Evolutionary conservation across 2,329 filamentous ascomycete species (phyloP).

Genomic region (Trichoderma sp.): DNA sequence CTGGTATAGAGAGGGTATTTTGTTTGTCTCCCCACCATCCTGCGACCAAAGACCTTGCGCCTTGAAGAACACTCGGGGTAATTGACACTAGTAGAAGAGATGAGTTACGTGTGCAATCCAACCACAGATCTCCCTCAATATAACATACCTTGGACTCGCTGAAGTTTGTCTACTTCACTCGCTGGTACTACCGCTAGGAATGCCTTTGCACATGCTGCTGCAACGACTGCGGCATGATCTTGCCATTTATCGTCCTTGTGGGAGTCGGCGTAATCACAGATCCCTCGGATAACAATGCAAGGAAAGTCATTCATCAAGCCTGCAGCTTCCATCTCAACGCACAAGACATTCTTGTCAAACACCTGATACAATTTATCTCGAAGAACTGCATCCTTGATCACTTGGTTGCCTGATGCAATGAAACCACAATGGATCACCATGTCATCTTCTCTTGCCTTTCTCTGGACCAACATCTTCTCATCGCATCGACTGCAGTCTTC

Average conservation of each 20-base stretch:
- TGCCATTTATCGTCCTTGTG: conserved; percentile 42
- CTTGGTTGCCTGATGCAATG: conserved; percentile 35
- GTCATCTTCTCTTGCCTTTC: neutral
- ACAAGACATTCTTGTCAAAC: conserved; percentile 22
- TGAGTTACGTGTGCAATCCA: neutral
- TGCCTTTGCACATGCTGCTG: conserved; percentile 33
- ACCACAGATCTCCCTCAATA: neutral
- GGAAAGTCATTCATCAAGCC: conserved; percentile 31
- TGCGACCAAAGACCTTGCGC: neutral
- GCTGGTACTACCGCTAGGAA: conserved; percentile 12
- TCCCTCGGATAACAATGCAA: conserved; percentile 40
- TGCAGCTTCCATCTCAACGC: conserved; percentile 35
- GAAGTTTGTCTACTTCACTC: neutral
- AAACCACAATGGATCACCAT: conserved; percentile 24
- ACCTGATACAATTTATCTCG: conserved; percentile 32
- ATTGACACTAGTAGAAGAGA: neutral
- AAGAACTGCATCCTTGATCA: conserved; percentile 36
- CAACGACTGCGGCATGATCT: conserved; percentile 34
- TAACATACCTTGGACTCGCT: neutral
- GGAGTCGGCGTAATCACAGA: conserved; percentile 42
- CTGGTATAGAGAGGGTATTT: neutral
- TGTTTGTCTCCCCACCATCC: neutral
- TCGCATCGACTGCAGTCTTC: conserved; percentile 6
- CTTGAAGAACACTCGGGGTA: neutral
- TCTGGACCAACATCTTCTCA: neutral